These are phyloP conservation scores for Entophlyctis luteolus DNA, from an alignment of 192 early-diverging fungal species.

Conservation along the genomic window DNA sequence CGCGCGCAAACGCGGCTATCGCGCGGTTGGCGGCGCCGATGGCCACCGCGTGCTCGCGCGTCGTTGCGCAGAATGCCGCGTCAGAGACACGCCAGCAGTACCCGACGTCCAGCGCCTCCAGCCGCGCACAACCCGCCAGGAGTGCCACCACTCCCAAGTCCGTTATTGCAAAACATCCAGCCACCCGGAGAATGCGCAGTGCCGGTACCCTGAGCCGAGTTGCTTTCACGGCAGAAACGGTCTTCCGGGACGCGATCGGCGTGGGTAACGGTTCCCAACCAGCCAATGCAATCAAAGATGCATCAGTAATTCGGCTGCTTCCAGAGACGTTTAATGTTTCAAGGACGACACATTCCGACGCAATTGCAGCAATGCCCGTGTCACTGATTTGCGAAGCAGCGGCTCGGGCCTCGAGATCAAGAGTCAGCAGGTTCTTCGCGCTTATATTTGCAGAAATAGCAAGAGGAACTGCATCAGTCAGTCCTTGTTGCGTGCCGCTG, in stretches of 20 bases:
- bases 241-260: not conserved
- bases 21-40: not conserved
- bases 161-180: conserved; percentile 26
- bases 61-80: not conserved
- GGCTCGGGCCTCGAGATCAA: conserved; percentile 16
- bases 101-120: conserved; percentile 23
- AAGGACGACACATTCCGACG: not conserved
- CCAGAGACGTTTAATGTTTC: conserved; percentile 3
- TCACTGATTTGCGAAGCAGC: not conserved
- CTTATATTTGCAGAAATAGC: too few species aligned
- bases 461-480: too few species aligned
- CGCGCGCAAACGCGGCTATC: not conserved
- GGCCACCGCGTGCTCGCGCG: not conserved
- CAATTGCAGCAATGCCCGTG: not conserved
- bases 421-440: not conserved
- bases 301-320: conserved; percentile 20
- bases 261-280: not conserved
- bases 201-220: not conserved
- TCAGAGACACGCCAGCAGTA: conserved; percentile 26
- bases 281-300: not conserved
- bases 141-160: conserved; percentile 8
- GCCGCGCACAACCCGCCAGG: not conserved
- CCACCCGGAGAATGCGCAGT: not conserved
- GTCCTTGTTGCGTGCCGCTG: too few species aligned
- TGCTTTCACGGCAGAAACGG: not conserved